Base-by-base conservation (phyloP, 768 basidiomycete species). In the Boletus speciosus region DNA sequence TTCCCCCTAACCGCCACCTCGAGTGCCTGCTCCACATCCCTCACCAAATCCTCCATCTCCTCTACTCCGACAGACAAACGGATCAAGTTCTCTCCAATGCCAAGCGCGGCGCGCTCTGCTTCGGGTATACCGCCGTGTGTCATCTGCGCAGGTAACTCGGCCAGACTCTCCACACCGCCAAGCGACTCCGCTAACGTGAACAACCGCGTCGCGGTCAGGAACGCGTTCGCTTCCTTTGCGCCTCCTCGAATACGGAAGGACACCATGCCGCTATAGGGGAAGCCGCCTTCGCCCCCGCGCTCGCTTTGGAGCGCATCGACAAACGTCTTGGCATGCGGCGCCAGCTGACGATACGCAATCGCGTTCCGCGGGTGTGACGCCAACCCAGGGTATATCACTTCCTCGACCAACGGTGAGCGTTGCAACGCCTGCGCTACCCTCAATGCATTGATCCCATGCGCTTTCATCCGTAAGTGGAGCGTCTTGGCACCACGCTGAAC, bases 211-310 rank as follows among this genome's bases (percentile, higher is more conserved):
- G 80, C 68, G 0, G 80, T 81, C 52, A 95, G 67, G 74, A 97
- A 94, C 55, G 63, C 74, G 47, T 86, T 79, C 3, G 90, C 86
- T 57, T 80, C 77, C 43, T 55, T 64, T 29, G 72, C 67, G 1
- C 83, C 79, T n/a, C 78, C 74, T 38, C 74, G 70, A 46, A 88
- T 78, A 2, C 83, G 73, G 73, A 88, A 86, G 5, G 86, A 83
- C 49, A 98, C 79, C 86, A 98, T 93, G 6, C 96, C 95, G 9
- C 90, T 87, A 66, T 85, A 93, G 0, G 94, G 93, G 74, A 98
- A 89, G 1, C 88, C 91, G 1, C 70, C 67, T 54, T 71, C 54
- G 56, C 63, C 61, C 54, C 61, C 71, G 57, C 62, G 51, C 23
- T 47, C 49, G 19, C 43, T 52, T 3, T 35, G 70, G 25, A 78